Evolutionary conservation across 495 filamentous ascomycete genomes (phyloP), one percentile per base, ranked within the genome.

Genomic region (Neurospora hispaniola): DNA sequence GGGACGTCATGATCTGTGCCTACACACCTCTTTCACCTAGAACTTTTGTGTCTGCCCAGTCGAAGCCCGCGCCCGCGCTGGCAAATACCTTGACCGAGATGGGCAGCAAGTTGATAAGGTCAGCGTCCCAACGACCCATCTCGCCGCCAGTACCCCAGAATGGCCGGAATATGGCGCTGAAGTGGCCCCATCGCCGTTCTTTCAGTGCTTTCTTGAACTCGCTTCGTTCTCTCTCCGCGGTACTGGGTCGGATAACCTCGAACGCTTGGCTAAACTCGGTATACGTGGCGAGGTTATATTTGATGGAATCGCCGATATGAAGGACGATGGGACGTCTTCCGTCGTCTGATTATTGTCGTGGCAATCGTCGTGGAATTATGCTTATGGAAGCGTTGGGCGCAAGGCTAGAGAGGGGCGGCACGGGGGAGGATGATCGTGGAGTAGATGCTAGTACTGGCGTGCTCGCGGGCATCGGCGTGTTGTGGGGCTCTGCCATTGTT

Each of bases 71-170:
- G 14, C 91, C 92, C 4, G 92, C 91, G 74, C 88, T 90, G 18
- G 91, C 90, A 80, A 89, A 92, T 2, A 93, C 86, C 77, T 85
- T 89, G 74, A 91, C 89, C 5, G 85, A 87, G 35, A 82, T 75
- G 0, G 92, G 92, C 14, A 94, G 82, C 42, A 93, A 77, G 5
- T 82, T 79, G 42, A 94, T 89, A 59, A 93, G 80, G 78, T 94
- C 91, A 42, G 82, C 81, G 77, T 94, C 91, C 92, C 92, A 94
- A 69, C 83, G 81, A 16, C 90, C 90, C 91, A 94, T 93, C 82
- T 93, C 92, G 12, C 89, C 90, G 9, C 91, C 91, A 0, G 89
- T 92, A 70, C 91, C 91, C 91, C 91, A 94, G 78, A 92, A 93
- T 1, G 91, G 92, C 23, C 91, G 86, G 78, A 93, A 91, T 73